phyloP scores from a whole-genome alignment of 2,329 filamentous ascomycete species.

The Epichloe aotearoae region DNA sequence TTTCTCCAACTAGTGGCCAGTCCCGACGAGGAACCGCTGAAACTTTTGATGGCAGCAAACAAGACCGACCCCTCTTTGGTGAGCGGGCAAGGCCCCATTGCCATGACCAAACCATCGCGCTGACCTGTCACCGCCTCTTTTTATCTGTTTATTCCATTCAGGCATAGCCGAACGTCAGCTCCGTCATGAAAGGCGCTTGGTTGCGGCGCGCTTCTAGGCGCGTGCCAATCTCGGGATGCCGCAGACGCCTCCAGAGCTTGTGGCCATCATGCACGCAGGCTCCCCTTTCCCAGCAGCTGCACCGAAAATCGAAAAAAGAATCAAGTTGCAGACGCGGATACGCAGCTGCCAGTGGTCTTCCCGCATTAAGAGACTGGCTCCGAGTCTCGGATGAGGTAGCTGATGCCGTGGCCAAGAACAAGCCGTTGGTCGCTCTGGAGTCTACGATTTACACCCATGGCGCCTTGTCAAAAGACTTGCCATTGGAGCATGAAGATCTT shows the following conservation, averaged over 20 bases:
- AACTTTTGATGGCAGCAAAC: too few relatives aligned
- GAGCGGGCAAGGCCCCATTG: too few relatives aligned
- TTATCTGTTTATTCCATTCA: too few relatives aligned
- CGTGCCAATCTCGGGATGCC: neutral
- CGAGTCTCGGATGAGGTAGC: constrained; percentile 70
- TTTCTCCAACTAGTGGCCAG: too few relatives aligned
- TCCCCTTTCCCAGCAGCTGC: neutral
- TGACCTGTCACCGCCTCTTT: too few relatives aligned
- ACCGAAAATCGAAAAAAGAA: neutral
- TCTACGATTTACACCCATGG: constrained; percentile 97
- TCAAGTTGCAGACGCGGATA: neutral
- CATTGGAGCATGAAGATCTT: constrained; percentile 71
- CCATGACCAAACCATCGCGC: too few relatives aligned
- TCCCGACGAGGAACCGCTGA: too few relatives aligned
- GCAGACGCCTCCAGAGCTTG: neutral
- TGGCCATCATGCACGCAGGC: neutral
- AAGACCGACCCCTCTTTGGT: too few relatives aligned
- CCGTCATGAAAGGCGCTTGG: constrained; percentile 1
- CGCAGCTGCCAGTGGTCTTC: constrained; percentile 15
- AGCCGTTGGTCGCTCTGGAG: constrained; percentile 84
- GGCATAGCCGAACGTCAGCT: neutral
- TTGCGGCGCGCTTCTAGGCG: neutral
- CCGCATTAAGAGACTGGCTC: constrained; percentile 31
- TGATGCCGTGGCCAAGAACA: constrained; percentile 58
- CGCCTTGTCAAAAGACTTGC: constrained; percentile 56